Evolutionary conservation across 768 basidiomycete genomes (phyloP), one percentile per base, ranked within the genome.

Genomic region (Termitomyces sp.): DNA sequence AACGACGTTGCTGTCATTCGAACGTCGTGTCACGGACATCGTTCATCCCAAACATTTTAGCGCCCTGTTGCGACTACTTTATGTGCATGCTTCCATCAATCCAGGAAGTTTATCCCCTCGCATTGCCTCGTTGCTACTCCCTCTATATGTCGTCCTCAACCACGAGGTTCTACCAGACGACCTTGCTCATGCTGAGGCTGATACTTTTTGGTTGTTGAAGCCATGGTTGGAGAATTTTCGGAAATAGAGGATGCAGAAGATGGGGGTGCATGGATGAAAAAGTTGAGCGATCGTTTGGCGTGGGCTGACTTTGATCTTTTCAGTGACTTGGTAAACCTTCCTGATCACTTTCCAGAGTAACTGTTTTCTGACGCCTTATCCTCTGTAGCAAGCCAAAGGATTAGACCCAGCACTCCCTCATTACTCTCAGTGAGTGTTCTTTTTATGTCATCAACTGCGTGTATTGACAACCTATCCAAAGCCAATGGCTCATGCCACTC

Each of bases 161-260:
- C 80, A 83, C 66, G 89, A 91, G 65, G 75, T 84, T 1, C 81
- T 88, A 18, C 70, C 78, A 0, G 79, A 82, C 55, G 86, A 89
- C 45, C 68, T 81, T 11, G 77, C 81, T 0, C 88, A 91, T 68
- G 80, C 79, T 5, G 91, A 93, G 69, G 90, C 91, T 2, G 91
- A 93, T 65, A 80, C 86, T 0, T 93, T 93, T 68, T 93, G 90
- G 91, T 65, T 91, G 5, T 88, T 92, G 89, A 91, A 68, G 80
- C 84, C 0, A 76, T 92, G 64, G 73, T 91, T 0, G 83, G 85
- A 30, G 90, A 92, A 65, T 82, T 92, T 51, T 76, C 82, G 1
- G 90, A 89, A 53, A 68, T 93, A n/a, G 86, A 87, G 59, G 87
- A 87, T 54, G 84, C 86, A 58, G 85, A 86, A 31, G 81, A 81